Evolutionary conservation across 2,329 filamentous ascomycete genomes (phyloP).

Genomic region (Aspergillus awamori): DNA sequence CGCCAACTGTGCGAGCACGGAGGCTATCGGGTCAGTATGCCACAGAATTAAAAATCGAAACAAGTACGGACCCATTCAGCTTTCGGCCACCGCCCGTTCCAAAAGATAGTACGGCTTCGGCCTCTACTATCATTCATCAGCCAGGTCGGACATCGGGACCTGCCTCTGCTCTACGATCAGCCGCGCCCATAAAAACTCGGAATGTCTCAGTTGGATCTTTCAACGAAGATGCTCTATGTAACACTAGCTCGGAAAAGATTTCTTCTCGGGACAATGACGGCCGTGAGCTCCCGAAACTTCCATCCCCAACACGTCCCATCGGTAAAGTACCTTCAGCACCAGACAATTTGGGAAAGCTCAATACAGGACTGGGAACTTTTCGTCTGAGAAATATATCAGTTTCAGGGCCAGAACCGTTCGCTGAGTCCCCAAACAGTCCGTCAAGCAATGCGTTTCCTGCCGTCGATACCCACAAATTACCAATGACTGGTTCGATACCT

Average conservation of each 20-base stretch:
- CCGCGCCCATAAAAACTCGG: constrained; percentile 32
- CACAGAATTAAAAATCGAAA: constrained; percentile 89
- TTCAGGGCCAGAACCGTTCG: constrained; percentile 61
- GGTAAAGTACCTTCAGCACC: constrained; percentile 45
- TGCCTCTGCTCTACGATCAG: constrained; percentile 20
- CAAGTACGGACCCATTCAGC: constrained; percentile 45
- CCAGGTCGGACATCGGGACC: constrained; percentile 17
- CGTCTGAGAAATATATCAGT: constrained; percentile 74
- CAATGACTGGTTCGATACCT: constrained; percentile 59
- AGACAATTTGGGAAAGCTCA: constrained; percentile 63
- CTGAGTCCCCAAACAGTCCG: constrained; percentile 74
- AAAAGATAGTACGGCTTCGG: constrained; percentile 32
- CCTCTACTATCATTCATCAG: constrained; percentile 16
- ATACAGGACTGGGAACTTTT: constrained; percentile 71
- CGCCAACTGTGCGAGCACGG: constrained; percentile 67
- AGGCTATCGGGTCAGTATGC: constrained; percentile 78
- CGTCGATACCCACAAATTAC: constrained; percentile 47
- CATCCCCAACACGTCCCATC: constrained; percentile 39
- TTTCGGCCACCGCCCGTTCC: constrained; percentile 32
- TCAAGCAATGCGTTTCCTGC: constrained; percentile 68
- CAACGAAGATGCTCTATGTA: constrained; percentile 44
- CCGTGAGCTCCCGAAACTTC: constrained; percentile 32
- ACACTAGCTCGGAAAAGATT: constrained; percentile 48
- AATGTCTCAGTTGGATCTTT: constrained; percentile 41
- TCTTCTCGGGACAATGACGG: constrained; percentile 34